Conservation (phyloP, 768 basidiomycete genomes). For the Podaxis carcinomalis region DNA sequence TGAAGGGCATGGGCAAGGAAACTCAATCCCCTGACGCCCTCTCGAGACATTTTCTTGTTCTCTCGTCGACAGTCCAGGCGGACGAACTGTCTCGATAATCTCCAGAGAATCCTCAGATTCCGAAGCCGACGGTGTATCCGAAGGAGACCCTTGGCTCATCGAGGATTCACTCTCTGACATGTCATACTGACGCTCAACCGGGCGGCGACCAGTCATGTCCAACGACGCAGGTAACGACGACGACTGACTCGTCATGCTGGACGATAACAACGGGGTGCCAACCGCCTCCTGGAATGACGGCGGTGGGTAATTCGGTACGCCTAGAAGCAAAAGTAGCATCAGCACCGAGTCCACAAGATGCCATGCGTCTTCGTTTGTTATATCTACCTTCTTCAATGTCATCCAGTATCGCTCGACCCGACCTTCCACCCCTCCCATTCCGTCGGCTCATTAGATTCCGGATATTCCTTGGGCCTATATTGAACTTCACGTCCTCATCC, state of each 20-base stretch:
- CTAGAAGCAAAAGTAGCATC: constrained; percentile 18
- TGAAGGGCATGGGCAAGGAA: constrained; percentile 22
- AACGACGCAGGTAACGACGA: constrained; percentile 16
- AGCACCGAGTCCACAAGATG: constrained; percentile 1
- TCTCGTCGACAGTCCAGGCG: constrained; percentile 34
- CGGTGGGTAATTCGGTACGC: constrained; percentile 64
- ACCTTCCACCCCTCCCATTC: constrained; percentile 18
- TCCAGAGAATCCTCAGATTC: constrained; percentile 52
- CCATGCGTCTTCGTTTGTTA: neutral
- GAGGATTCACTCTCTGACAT: constrained; percentile 1
- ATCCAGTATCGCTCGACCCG: constrained; percentile 24
- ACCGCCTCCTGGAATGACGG: constrained; percentile 74
- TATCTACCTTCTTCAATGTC: constrained; percentile 21
- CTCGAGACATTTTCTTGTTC: constrained; percentile 29
- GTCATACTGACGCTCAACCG: constrained; percentile 7
- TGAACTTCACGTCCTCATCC: constrained; percentile 46
- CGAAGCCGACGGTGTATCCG: constrained; percentile 25
- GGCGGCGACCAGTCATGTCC: neutral
- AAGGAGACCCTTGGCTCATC: neutral
- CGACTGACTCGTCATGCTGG: constrained; percentile 13
- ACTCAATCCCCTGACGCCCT: constrained; percentile 27
- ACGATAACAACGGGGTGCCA: constrained; percentile 36
- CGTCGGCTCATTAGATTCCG: constrained; percentile 23
- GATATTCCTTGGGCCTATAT: constrained; percentile 33
- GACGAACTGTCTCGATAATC: constrained; percentile 41